These are phyloP conservation scores for Ceratobasidium sp. DNA, from an alignment of 1,284 basidiomycete genomes.

Conservation along the genomic window DNA sequence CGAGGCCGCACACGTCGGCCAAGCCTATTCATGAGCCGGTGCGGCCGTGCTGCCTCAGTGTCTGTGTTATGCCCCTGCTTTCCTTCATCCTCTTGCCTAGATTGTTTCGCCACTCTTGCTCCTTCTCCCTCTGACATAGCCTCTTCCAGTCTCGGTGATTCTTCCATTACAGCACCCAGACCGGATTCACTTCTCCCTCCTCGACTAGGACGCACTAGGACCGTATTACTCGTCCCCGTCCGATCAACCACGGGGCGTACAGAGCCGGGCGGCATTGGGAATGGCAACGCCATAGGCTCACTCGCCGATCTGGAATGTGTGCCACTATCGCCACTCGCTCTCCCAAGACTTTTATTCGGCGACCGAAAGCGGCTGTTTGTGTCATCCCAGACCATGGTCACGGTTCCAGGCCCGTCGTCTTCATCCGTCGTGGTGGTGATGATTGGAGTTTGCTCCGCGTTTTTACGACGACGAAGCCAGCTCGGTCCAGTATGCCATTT, in stretches of 20 bases:
- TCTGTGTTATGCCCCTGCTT: background rate
- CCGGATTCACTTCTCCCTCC: background rate
- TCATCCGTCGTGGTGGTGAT: background rate
- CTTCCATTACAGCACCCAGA: slow-evolving; percentile 3
- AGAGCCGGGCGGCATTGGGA: slow-evolving; percentile 21
- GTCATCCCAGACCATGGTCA: slow-evolving; percentile 33
- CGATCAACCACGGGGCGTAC: slow-evolving; percentile 23
- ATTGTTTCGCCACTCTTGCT: background rate
- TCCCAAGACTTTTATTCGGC: background rate
- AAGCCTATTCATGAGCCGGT: background rate
- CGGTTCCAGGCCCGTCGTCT: background rate
- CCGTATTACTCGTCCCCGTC: slow-evolving; percentile 27
- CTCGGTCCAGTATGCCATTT: slow-evolving; percentile 27
- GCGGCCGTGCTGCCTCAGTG: background rate
- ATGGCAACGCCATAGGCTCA: slow-evolving; percentile 12
- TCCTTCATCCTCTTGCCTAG: background rate
- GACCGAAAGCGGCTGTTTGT: background rate
- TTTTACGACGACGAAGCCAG: slow-evolving; percentile 15
- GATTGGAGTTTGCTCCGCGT: background rate
- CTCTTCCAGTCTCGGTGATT: background rate
- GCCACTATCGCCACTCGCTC: background rate
- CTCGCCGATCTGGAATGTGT: slow-evolving; percentile 4
- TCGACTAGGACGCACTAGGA: background rate
- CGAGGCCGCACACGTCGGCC: slow-evolving; percentile 12
- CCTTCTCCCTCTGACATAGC: slow-evolving; percentile 17